Evolutionary conservation across 1,139 yeast species (phyloP).

Genomic region (Meyerozyma guilliermondii): DNA sequence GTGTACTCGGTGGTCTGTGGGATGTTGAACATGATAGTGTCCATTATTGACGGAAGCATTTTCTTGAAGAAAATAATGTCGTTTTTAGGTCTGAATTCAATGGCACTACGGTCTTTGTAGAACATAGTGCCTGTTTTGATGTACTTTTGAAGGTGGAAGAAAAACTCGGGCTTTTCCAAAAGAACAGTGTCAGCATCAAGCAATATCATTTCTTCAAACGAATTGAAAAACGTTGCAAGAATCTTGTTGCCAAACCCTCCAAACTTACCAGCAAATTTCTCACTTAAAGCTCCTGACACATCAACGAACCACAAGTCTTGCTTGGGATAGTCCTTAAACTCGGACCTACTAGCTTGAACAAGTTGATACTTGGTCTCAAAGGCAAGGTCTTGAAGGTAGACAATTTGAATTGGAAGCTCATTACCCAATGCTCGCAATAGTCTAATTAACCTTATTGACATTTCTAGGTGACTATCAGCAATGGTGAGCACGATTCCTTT

Average conservation of each 20-base stretch:
- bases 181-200: constrained; percentile 50
- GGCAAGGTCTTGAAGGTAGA: constrained; percentile 18
- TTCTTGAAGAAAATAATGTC: constrained; percentile 23
- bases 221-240: constrained; percentile 43
- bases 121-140: constrained; percentile 25
- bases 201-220: constrained; percentile 45
- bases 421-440: constrained; percentile 27
- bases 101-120: constrained; percentile 27
- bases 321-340: constrained; percentile 21
- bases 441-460: constrained; percentile 23
- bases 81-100: constrained; percentile 20
- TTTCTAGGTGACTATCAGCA: constrained; percentile 25
- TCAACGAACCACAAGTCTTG: constrained; percentile 45
- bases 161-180: constrained; percentile 28
- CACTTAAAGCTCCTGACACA: constrained; percentile 26
- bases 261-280: constrained; percentile 23
- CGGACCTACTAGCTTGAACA: constrained; percentile 20
- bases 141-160: constrained; percentile 26
- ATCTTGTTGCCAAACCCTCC: constrained; percentile 45
- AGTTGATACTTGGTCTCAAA: constrained; percentile 19
- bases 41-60: constrained; percentile 25
- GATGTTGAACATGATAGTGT: constrained; percentile 25
- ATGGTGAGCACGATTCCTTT: constrained; percentile 36
- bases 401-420: constrained; percentile 32
- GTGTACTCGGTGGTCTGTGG: constrained; percentile 24